These are phyloP conservation scores for Fusarium anguioides DNA, from an alignment of 2,329 filamentous ascomycete genomes.

Conservation along the genomic window DNA sequence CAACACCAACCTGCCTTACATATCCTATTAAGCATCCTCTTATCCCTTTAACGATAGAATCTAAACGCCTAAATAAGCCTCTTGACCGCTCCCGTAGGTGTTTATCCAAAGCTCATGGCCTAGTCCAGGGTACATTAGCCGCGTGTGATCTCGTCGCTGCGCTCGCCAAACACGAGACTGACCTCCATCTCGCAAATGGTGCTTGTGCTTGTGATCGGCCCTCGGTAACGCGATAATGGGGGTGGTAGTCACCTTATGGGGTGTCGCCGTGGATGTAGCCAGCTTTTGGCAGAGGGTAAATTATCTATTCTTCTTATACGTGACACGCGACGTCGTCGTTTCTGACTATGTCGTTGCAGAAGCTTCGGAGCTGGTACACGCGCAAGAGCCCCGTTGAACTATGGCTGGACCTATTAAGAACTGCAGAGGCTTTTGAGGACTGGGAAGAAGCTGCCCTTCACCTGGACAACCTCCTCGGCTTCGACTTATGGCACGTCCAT, in stretches of 20 bases:
- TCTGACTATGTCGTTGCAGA: constrained; percentile 60
- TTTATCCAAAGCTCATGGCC: constrained; percentile 31
- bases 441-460: constrained; percentile 88
- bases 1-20: constrained; percentile 38
- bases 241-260: constrained; percentile 62
- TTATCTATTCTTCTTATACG: constrained; percentile 29
- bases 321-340: constrained; percentile 10
- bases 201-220: constrained; percentile 49
- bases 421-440: constrained; percentile 79
- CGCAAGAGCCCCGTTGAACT: constrained; percentile 72
- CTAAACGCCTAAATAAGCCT: neutral
- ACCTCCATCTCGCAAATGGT: constrained; percentile 38
- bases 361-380: constrained; percentile 73
- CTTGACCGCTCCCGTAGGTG: constrained; percentile 22
- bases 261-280: constrained; percentile 70
- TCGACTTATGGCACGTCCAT: constrained; percentile 77
- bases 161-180: constrained; percentile 20
- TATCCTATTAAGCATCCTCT: constrained; percentile 14
- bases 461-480: constrained; percentile 83
- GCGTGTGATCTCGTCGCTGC: constrained; percentile 33
- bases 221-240: constrained; percentile 56
- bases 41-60: neutral
- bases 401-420: constrained; percentile 72
- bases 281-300: constrained; percentile 71
- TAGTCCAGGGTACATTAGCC: constrained; percentile 23